Conservation (phyloP, 2,329 filamentous ascomycete genomes). For the Trichoderma harzianum region DNA sequence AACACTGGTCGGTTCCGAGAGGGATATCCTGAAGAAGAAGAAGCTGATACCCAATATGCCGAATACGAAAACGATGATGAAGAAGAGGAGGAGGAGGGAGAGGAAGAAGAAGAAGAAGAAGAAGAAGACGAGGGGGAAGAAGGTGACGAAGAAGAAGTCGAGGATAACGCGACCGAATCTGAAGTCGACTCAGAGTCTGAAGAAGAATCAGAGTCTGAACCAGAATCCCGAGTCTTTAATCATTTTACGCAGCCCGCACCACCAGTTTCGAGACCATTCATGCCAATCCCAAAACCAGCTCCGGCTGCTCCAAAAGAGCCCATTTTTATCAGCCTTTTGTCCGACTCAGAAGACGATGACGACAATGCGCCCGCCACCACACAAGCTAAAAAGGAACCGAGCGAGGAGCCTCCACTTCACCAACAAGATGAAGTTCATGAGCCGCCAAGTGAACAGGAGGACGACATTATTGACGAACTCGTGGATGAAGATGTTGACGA, state of each 20-base stretch:
- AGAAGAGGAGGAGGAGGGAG: neutral
- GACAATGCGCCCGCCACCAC: slow-evolving; percentile 22
- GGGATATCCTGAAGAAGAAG: neutral
- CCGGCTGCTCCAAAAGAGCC: slow-evolving; percentile 31
- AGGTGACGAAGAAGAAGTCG: neutral
- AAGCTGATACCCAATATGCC: neutral
- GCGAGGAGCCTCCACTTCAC: neutral
- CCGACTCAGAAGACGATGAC: slow-evolving; percentile 45
- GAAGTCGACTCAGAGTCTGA: slow-evolving; percentile 28
- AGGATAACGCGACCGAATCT: slow-evolving; percentile 20
- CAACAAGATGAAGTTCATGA: slow-evolving; percentile 8
- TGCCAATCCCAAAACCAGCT: slow-evolving; percentile 9
- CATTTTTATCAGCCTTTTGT: slow-evolving; percentile 46
- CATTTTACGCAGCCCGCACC: neutral
- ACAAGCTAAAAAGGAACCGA: neutral
- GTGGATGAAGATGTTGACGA: slow-evolving; percentile 9
- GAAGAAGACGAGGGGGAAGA: neutral
- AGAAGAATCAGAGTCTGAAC: slow-evolving; percentile 30
- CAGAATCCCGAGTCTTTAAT: slow-evolving; percentile 12
- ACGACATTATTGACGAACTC: neutral
- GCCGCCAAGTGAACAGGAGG: neutral
- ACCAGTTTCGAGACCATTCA: neutral
- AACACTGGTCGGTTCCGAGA: neutral
- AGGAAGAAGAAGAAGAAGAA: neutral
- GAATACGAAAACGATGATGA: neutral